Base-by-base conservation (phyloP, 2,329 filamentous ascomycete genomes). In the Xylaria sp. region DNA sequence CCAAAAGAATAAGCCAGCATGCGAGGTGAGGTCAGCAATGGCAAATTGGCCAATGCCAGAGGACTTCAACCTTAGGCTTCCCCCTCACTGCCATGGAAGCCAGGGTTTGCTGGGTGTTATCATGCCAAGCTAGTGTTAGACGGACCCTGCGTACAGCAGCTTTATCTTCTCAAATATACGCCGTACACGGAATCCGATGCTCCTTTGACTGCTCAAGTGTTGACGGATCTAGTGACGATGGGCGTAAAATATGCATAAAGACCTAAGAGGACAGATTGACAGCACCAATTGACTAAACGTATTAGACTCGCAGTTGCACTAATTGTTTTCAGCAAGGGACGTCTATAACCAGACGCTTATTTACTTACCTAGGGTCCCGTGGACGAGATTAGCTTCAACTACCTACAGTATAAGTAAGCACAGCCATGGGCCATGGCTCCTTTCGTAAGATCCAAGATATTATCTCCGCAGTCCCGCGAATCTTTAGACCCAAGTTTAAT, bases 81-180 rank as follows among this genome's bases (percentile, higher is more conserved):
- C 15, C 45, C 15, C n/a, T 63, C 45, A 40, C 9, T 15, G 42
- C 23, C n/a, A 28, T 40, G 33, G 12, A 43, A 33, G 35, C 61
- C 12, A 56, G 57, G 53, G 35, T 57, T 31, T 25, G 21, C 28
- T 43, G 9, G 47, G 40, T n/a, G 52, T 53, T 57, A 43, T 54
- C 52, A 57, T 43, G 57, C 61, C 61, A 57, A 64, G 57, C 33
- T 54, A 14, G 14, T 25, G 33, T 28, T 28, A 17, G 31, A 38
- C 35, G 47, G 38, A 52, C 35, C 61, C 45, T 54, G 51, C 56
- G 46, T 60, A 51, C 61, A 63, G 51, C 51, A 57, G 40, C 61
- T 63, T 64, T 64, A 61, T 60, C 57, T 64, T 64, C 57, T 64
- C 61, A 47, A 52, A 61, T 57, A 28, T 57, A 33, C 14, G 35